Conservation (phyloP, 2,329 filamentous ascomycete species). For the Penicillium sp. region DNA sequence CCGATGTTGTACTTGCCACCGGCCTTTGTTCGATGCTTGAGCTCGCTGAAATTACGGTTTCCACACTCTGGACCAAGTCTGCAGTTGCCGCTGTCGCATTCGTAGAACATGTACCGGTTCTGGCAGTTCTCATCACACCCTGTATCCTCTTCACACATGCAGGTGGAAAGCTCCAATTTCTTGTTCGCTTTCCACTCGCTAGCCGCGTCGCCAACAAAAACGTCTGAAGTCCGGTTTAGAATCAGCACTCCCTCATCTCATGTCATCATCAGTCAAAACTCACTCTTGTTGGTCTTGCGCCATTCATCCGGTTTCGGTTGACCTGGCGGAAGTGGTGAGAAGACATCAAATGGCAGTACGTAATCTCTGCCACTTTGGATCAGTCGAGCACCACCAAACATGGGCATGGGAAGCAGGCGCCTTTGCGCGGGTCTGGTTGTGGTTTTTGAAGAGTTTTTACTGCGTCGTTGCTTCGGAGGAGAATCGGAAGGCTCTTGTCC, state of each 20-base stretch:
- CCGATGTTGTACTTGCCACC: conserved; percentile 86
- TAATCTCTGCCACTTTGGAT: conserved; percentile 72
- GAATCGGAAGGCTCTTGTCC: conserved; percentile 60
- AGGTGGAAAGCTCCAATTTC: conserved; percentile 67
- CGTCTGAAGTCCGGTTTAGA: conserved; percentile 51
- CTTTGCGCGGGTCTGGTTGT: conserved; percentile 24
- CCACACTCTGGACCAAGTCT: conserved; percentile 70
- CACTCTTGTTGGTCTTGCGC: conserved; percentile 86
- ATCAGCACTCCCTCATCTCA: not conserved
- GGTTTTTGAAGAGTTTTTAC: conserved; percentile 32
- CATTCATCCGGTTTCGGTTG: conserved; percentile 91
- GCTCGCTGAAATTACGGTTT: conserved; percentile 80
- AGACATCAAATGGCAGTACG: conserved; percentile 83
- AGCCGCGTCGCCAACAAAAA: conserved; percentile 79
- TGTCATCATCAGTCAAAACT: conserved; percentile 30
- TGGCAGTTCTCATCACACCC: conserved; percentile 87
- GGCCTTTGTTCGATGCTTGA: conserved; percentile 66
- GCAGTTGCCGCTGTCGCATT: conserved; percentile 89
- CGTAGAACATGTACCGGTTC: conserved; percentile 94
- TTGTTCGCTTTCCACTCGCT: conserved; percentile 75
- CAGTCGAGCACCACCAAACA: conserved; percentile 67
- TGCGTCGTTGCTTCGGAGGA: conserved; percentile 46
- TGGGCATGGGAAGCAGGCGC: conserved; percentile 63
- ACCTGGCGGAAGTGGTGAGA: conserved; percentile 75
- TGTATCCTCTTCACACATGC: conserved; percentile 68